Conservation (phyloP, 805 yeast species). For the Maudiozyma turicensis region DNA sequence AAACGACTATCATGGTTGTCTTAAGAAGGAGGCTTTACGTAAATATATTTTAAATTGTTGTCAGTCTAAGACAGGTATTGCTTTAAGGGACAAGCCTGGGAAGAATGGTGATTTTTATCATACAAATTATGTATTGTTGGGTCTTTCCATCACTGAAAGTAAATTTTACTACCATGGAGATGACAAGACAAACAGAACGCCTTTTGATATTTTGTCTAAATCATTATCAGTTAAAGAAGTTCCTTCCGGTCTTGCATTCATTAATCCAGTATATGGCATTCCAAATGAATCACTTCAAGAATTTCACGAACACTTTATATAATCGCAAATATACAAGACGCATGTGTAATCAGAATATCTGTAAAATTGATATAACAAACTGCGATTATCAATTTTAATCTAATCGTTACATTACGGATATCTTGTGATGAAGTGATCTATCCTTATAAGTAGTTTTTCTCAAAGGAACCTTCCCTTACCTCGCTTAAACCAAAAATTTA, state of each 20-base stretch:
- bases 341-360: neutral
- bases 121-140: slow-evolving; percentile 74
- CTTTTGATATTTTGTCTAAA: neutral
- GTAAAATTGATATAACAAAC: neutral
- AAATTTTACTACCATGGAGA: slow-evolving; percentile 1
- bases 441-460: too few relatives aligned
- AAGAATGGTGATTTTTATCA: slow-evolving; percentile 78
- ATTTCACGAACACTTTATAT: slow-evolving; percentile 18
- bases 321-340: neutral
- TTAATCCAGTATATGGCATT: slow-evolving; percentile 54
- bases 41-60: slow-evolving; percentile 68
- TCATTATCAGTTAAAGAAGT: neutral
- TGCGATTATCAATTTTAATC: neutral
- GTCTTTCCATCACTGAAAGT: slow-evolving; percentile 37
- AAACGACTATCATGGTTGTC: slow-evolving; percentile 22
- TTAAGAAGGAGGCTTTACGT: slow-evolving; percentile 49
- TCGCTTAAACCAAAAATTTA: too few relatives aligned
- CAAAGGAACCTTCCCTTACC: too few relatives aligned
- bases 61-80: slow-evolving; percentile 53
- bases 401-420: too few relatives aligned
- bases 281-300: slow-evolving; percentile 36
- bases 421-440: too few relatives aligned
- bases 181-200: neutral
- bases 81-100: slow-evolving; percentile 84
- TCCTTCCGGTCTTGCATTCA: slow-evolving; percentile 13